A percentile compares a stretch with the other conserved stretches of the same genome.
Conservation (phyloP, 176 grass and related monocot species). For the Aechmea fasciata region DNA sequence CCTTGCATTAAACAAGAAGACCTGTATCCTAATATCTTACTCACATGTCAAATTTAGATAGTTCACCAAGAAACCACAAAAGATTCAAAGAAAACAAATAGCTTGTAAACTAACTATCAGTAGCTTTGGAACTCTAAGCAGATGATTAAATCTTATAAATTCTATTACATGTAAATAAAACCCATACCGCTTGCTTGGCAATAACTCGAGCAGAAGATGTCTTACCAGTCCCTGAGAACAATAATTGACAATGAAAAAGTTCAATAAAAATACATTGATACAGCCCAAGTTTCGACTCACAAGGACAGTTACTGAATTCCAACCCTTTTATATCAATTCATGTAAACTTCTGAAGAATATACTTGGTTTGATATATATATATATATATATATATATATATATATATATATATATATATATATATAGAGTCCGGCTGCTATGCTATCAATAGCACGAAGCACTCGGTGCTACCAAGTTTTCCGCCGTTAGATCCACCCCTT, state of each 20-base stretch:
- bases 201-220: conserved; percentile 93
- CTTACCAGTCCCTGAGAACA: conserved; percentile 68
- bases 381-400: too few relatives aligned
- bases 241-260: background rate
- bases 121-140: background rate
- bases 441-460: too few relatives aligned
- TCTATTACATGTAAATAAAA: conserved; percentile 1
- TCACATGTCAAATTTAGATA: background rate
- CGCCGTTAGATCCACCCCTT: too few relatives aligned
- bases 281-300: too few relatives aligned
- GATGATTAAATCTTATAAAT: background rate
- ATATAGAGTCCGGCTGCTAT: too few relatives aligned
- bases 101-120: background rate
- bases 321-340: too few relatives aligned
- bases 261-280: background rate
- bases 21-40: background rate
- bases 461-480: too few relatives aligned
- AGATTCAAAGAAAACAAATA: background rate
- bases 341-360: too few relatives aligned
- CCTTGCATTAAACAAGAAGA: background rate
- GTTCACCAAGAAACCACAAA: background rate
- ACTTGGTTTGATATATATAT: too few relatives aligned
- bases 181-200: conserved; percentile 86
- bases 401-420: too few relatives aligned
- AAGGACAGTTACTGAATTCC: too few relatives aligned